Conservation (phyloP, 2,329 filamentous ascomycete species). For the Paraphaeosphaeria minitans region DNA sequence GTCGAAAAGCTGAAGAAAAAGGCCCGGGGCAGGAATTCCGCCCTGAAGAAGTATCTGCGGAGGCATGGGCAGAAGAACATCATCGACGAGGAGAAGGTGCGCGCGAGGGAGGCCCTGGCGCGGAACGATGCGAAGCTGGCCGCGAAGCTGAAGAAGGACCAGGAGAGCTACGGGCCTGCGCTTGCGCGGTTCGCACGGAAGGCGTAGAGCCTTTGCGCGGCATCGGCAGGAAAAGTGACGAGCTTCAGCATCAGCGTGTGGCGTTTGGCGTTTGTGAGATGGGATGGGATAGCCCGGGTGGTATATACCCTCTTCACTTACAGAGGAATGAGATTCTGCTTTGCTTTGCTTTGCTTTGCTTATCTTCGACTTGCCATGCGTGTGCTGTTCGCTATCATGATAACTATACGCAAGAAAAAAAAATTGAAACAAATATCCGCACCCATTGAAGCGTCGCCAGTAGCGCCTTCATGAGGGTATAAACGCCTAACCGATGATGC, state of each 20-base stretch:
- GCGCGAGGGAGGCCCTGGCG: conserved; percentile 80
- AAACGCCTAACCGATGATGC: neutral
- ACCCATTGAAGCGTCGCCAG: neutral
- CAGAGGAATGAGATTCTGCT: neutral
- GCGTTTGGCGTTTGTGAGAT: conserved; percentile 1
- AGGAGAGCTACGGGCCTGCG: conserved; percentile 81
- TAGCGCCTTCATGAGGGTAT: conserved; percentile 8
- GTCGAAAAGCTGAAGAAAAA: conserved; percentile 71
- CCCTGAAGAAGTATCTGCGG: conserved; percentile 82
- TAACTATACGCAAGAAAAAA: neutral
- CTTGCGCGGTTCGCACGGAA: conserved; percentile 83
- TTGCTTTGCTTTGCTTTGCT: too few species aligned
- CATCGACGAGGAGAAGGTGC: conserved; percentile 91
- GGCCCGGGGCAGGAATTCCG: conserved; percentile 87
- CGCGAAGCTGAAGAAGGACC: conserved; percentile 52
- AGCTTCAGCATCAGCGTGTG: conserved; percentile 2
- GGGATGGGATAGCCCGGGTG: neutral
- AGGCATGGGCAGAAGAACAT: conserved; percentile 94
- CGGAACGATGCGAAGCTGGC: conserved; percentile 70
- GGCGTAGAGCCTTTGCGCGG: conserved; percentile 32
- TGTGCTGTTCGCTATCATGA: neutral
- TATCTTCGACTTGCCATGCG: neutral
- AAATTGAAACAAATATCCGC: neutral
- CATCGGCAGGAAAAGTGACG: neutral
- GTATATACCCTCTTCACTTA: conserved; percentile 3